These are phyloP conservation scores for Aspergillus sp. DNA, from an alignment of 2,329 filamentous ascomycete genomes.

Conservation along the genomic window DNA sequence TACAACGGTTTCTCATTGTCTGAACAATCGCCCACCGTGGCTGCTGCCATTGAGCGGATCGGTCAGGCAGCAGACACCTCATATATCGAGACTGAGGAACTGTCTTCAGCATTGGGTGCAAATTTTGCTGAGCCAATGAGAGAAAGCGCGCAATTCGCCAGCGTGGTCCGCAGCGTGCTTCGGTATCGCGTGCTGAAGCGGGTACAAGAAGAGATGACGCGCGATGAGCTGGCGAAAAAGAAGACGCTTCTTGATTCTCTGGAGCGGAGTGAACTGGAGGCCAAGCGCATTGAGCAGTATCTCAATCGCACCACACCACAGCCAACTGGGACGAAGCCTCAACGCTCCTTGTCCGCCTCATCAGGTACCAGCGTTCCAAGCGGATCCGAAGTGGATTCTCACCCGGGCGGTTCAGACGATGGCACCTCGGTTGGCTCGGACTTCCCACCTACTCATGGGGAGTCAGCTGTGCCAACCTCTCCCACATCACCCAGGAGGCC, in stretches of 20 bases:
- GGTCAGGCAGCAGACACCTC: slow-evolving; percentile 94
- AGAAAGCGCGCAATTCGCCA: slow-evolving; percentile 94
- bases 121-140: slow-evolving; percentile 97
- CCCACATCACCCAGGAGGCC: slow-evolving; percentile 56
- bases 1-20: slow-evolving; percentile 97
- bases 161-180: slow-evolving; percentile 84
- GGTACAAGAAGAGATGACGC: slow-evolving; percentile 96
- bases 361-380: slow-evolving; percentile 43
- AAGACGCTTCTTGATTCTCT: slow-evolving; percentile 75
- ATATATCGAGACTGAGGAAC: slow-evolving; percentile 91
- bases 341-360: slow-evolving; percentile 63
- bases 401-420: slow-evolving; percentile 65
- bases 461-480: slow-evolving; percentile 67
- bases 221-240: slow-evolving; percentile 89
- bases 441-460: slow-evolving; percentile 85
- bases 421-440: slow-evolving; percentile 92
- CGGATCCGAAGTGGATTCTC: slow-evolving; percentile 41
- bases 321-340: slow-evolving; percentile 44
- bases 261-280: slow-evolving; percentile 91
- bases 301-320: slow-evolving; percentile 62
- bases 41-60: slow-evolving; percentile 87
- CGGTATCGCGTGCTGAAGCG: slow-evolving; percentile 89
- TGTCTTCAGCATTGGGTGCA: slow-evolving; percentile 82
- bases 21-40: slow-evolving; percentile 82
- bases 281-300: slow-evolving; percentile 90